These are phyloP conservation scores for Vaccinium macrocarpon DNA, from an alignment of 148 eudicot species.

Conservation along the genomic window DNA sequence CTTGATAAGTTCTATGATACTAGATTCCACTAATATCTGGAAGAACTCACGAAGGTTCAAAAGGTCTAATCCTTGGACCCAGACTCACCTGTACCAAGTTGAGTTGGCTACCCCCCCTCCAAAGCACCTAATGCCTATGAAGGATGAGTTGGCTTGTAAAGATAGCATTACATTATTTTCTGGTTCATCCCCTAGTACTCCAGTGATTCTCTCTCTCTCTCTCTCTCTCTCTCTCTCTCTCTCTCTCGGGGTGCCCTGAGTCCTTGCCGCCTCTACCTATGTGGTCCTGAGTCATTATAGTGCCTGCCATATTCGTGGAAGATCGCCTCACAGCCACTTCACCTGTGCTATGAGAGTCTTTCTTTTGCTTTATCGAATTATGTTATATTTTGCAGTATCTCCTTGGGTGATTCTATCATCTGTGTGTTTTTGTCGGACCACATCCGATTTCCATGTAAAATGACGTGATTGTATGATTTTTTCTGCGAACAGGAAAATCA, in stretches of 20 bases:
- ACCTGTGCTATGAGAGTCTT: neutral
- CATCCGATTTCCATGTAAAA: neutral
- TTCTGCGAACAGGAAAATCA: constrained; percentile 29
- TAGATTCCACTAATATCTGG: neutral
- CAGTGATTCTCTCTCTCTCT: neutral
- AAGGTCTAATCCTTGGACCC: neutral
- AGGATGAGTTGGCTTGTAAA: neutral
- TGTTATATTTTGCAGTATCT: neutral
- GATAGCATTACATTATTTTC: neutral
- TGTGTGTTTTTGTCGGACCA: neutral
- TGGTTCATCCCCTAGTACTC: neutral
- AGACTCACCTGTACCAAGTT: neutral
- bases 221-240: too few relatives aligned
- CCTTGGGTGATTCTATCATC: neutral
- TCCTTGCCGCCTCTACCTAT: neutral
- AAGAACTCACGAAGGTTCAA: neutral
- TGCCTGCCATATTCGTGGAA: neutral
- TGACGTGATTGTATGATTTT: neutral
- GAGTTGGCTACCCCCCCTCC: neutral
- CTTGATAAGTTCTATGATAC: neutral
- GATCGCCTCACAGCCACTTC: neutral
- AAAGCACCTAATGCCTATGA: neutral
- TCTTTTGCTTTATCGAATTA: neutral
- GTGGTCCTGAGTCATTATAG: neutral
- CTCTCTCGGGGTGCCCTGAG: neutral